phyloP scores from a whole-genome alignment of 169 alveolate genomes.

The Plasmodium vivax region DNA sequence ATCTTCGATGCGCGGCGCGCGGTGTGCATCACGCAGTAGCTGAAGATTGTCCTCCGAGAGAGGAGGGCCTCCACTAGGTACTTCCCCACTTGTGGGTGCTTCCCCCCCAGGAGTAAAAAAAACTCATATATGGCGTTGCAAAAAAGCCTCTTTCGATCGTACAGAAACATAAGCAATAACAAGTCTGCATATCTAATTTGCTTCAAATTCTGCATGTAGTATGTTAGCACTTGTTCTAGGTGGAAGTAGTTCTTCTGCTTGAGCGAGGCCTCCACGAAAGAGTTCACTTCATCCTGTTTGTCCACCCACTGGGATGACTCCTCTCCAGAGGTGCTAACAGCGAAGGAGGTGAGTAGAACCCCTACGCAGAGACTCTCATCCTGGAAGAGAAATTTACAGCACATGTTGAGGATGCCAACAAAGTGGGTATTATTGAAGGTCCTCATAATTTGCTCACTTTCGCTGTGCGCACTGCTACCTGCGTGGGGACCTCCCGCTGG shows the following conservation, averaged over 20 bases:
- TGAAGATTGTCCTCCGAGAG: neutral
- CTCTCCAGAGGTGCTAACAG: neutral
- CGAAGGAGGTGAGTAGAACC: neutral
- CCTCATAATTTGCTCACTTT: neutral
- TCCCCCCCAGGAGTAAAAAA: conserved; percentile 39
- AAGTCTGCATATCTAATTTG: conserved; percentile 33
- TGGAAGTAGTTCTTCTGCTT: conserved; percentile 22
- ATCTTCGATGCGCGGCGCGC: neutral
- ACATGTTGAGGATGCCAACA: conserved; percentile 22
- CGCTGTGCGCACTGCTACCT: neutral
- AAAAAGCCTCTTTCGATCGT: conserved; percentile 13
- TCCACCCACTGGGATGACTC: neutral
- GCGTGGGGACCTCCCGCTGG: neutral
- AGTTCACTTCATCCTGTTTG: neutral
- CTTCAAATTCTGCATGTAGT: conserved; percentile 33
- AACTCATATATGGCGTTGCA: conserved; percentile 31
- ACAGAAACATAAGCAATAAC: conserved; percentile 26
- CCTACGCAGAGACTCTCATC: conserved; percentile 12
- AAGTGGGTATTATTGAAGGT: conserved; percentile 23
- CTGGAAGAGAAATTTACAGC: conserved; percentile 36
- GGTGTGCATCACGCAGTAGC: conserved; percentile 6
- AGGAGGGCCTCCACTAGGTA: neutral
- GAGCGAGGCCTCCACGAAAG: neutral
- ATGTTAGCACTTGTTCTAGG: conserved; percentile 16
- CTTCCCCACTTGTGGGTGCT: neutral